Evolutionary conservation across 768 basidiomycete species (phyloP), one percentile per base, ranked within the genome.

Genomic region (Macrolepiota fuliginosa): DNA sequence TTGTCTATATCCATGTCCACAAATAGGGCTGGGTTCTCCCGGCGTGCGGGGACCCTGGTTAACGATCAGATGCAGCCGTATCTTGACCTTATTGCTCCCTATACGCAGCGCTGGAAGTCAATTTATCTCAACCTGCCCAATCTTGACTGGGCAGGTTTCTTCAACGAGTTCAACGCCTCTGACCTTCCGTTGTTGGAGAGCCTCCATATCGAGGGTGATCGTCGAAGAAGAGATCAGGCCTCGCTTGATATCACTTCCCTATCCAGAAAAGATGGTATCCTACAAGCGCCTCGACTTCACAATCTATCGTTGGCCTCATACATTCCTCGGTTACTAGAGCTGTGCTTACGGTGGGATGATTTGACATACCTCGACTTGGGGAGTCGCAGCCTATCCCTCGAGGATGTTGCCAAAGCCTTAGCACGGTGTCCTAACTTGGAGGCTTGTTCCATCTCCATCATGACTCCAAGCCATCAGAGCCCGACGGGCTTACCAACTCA

Each of bases 391-490:
- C 9, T 42, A 24, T 13, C 46, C 6, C 25, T 22, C 24, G 50
- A 25, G 6, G 58, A 60, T n/a, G 25, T 60, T 35, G 11, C 19
- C 27, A 32, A 47, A 42, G 50, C 50, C 17, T 19, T 60, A 12
- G 36, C 12, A 22, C 19, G 19, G n/a, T 60, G 58, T 32, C 39
- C 51, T 12, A 60, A 60, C 29, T 51, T 60, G 9, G 51, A 60
- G 45, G 4, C 32, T 22, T 60, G 50, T 40, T 22, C 50, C 58
- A 45, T 60, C 24, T 12, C 35, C 2, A 19, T 54, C 7, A 11
- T 27, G 3, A n/a, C 17, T 37, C 52, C 29, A 35, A 19, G 22
- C 22, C 22, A 12, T 1, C 17, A 47, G 1, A 47, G 22, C 46
- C 22, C 22, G 46, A 25, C 24, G 9, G 15, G 52, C 10, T 36